These are phyloP conservation scores for Gymnopilus dilepis DNA, from an alignment of 768 basidiomycete genomes.

Conservation along the genomic window DNA sequence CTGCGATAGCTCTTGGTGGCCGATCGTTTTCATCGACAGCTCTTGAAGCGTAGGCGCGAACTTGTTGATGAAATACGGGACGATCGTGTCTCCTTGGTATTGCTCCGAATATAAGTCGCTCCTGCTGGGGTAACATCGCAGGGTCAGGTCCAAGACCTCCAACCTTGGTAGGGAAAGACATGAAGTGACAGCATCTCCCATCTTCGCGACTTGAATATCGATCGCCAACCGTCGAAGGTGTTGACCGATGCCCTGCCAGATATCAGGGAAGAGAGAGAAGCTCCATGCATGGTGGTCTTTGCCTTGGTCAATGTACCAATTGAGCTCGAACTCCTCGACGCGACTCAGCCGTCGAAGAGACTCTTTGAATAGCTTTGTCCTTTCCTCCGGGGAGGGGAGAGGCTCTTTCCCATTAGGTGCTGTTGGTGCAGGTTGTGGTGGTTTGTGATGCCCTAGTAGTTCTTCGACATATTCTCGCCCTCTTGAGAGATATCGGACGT, in stretches of 20 bases:
- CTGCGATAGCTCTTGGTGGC: conserved; percentile 24
- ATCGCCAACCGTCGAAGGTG: conserved; percentile 25
- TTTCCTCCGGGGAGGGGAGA: conserved; percentile 21
- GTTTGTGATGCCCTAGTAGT: conserved; percentile 18
- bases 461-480: conserved; percentile 24
- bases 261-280: conserved; percentile 25
- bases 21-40: conserved; percentile 29
- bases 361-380: conserved; percentile 20
- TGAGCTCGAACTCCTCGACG: conserved; percentile 28
- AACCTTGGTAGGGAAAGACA: conserved; percentile 20
- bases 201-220: conserved; percentile 27
- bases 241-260: conserved; percentile 24
- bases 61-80: conserved; percentile 28
- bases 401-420: background rate
- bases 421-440: conserved; percentile 2
- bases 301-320: conserved; percentile 31
- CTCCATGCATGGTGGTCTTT: conserved; percentile 19
- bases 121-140: conserved; percentile 17
- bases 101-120: background rate
- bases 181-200: conserved; percentile 22
- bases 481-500: conserved; percentile 18
- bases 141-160: conserved; percentile 22
- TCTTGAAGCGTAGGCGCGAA: conserved; percentile 21
- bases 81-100: conserved; percentile 14
- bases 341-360: conserved; percentile 20